phyloP scores from a whole-genome alignment of 2,329 filamentous ascomycete genomes.

The Emergomyces pasteurianus region DNA sequence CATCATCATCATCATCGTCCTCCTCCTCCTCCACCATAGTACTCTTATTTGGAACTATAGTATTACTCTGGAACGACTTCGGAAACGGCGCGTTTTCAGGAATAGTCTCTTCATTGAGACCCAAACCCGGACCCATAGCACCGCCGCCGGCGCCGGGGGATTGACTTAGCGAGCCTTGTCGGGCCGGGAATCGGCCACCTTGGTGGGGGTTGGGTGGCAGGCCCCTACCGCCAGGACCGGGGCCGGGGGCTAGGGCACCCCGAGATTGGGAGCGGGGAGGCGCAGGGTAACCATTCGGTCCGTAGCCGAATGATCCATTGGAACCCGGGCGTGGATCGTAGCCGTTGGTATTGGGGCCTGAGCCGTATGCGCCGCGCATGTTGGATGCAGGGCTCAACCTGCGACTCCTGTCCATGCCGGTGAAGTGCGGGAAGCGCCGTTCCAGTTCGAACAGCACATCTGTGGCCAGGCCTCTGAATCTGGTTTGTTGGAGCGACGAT shows the following conservation, averaged over 20 bases:
- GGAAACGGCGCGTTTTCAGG: slow-evolving; percentile 56
- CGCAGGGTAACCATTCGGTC: slow-evolving; percentile 23
- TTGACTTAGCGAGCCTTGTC: slow-evolving; percentile 30
- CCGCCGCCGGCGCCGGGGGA: slow-evolving; percentile 3
- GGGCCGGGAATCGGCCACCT: slow-evolving; percentile 26
- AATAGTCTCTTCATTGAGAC: slow-evolving; percentile 49
- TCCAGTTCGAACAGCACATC: slow-evolving; percentile 96
- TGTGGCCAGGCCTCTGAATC: slow-evolving; percentile 84
- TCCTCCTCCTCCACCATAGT: slow-evolving; percentile 96
- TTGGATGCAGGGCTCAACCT: slow-evolving; percentile 54
- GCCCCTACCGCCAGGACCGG: neutral
- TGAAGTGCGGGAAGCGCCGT: slow-evolving; percentile 73
- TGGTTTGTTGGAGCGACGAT: slow-evolving; percentile 70
- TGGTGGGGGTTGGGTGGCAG: slow-evolving; percentile 7
- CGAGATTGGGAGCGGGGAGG: slow-evolving; percentile 31
- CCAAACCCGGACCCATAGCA: slow-evolving; percentile 23
- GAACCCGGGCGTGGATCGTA: slow-evolving; percentile 18
- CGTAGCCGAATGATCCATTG: slow-evolving; percentile 16
- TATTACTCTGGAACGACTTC: slow-evolving; percentile 89
- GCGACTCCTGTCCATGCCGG: slow-evolving; percentile 55
- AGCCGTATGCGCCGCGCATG: slow-evolving; percentile 42
- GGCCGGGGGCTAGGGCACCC: slow-evolving; percentile 23
- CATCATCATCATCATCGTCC: slow-evolving; percentile 29
- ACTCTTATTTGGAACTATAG: slow-evolving; percentile 93
- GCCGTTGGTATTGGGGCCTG: slow-evolving; percentile 44